These are phyloP conservation scores for Hydnomerulius pinastri DNA, from an alignment of 768 basidiomycete species.

Conservation along the genomic window DNA sequence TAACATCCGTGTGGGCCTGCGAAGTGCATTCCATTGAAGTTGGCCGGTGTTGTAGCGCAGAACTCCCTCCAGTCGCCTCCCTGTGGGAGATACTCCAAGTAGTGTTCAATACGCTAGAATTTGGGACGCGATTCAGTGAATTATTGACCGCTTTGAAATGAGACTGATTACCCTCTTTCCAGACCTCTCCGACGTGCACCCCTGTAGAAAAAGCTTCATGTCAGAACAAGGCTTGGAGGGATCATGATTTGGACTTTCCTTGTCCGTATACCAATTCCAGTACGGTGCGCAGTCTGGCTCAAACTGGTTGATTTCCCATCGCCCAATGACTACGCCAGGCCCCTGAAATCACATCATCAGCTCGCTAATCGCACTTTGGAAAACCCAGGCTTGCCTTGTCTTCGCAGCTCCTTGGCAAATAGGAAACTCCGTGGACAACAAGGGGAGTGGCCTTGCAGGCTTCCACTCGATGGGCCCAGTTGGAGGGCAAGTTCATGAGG, in stretches of 20 bases:
- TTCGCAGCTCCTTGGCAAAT: conserved; percentile 23
- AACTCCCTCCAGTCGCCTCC: conserved; percentile 33
- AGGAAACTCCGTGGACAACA: conserved; percentile 22
- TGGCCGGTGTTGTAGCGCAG: conserved; percentile 34
- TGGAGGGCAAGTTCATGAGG: conserved; percentile 28
- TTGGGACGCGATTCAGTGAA: neutral
- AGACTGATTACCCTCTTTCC: conserved; percentile 23
- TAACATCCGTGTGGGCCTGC: conserved; percentile 23
- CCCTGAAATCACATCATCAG: conserved; percentile 12
- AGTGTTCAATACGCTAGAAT: conserved; percentile 32
- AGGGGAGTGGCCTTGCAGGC: conserved; percentile 26
- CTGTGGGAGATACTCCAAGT: conserved; percentile 27
- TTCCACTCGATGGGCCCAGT: conserved; percentile 21
- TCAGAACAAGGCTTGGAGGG: neutral
- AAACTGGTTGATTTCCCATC: conserved; percentile 25
- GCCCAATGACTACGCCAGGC: conserved; percentile 20
- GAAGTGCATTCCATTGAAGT: conserved; percentile 27
- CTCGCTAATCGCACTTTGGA: neutral
- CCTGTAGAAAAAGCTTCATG: conserved; percentile 14
- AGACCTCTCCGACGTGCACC: conserved; percentile 24
- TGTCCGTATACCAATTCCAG: conserved; percentile 32
- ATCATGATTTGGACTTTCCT: conserved; percentile 14
- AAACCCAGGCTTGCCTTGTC: conserved; percentile 14
- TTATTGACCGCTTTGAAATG: neutral
- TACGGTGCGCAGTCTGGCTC: conserved; percentile 29